Evolutionary conservation across 139 green algal species (phyloP).

Genomic region (Chlorella sp.): DNA sequence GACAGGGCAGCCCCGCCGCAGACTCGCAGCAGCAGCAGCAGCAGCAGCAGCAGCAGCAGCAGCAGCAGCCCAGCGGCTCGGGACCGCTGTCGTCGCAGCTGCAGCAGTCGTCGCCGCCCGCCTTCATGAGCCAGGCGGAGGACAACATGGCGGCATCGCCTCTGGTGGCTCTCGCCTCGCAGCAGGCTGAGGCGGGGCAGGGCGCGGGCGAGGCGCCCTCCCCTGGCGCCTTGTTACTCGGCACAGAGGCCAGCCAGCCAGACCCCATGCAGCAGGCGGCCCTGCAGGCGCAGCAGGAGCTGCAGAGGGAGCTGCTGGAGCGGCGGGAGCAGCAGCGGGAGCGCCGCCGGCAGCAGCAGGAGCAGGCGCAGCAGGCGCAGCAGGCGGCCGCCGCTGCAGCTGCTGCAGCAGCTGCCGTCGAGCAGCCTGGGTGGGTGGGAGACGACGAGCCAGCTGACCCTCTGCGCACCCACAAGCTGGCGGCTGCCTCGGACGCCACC

Average conservation of each 20-base stretch:
- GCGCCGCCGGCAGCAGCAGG: constrained; percentile 15
- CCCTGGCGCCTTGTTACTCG: neutral
- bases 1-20: neutral
- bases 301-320: constrained; percentile 8
- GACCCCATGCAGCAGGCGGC: constrained; percentile 14
- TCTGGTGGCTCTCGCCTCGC: neutral
- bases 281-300: neutral
- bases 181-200: neutral
- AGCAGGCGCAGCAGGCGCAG: neutral
- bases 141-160: constrained; percentile 1
- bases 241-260: constrained; percentile 26
- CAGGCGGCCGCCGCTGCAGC: neutral
- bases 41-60: neutral
- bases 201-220: no score
- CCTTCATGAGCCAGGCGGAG: constrained; percentile 19
- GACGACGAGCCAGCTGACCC: neutral
- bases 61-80: neutral
- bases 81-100: no score
- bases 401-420: neutral
- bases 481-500: neutral
- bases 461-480: neutral
- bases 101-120: neutral
- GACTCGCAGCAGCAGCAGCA: neutral
- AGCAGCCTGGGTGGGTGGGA: neutral
- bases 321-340: constrained; percentile 10